phyloP scores from a whole-genome alignment of 345 rosid species.

The Viola odorata region DNA sequence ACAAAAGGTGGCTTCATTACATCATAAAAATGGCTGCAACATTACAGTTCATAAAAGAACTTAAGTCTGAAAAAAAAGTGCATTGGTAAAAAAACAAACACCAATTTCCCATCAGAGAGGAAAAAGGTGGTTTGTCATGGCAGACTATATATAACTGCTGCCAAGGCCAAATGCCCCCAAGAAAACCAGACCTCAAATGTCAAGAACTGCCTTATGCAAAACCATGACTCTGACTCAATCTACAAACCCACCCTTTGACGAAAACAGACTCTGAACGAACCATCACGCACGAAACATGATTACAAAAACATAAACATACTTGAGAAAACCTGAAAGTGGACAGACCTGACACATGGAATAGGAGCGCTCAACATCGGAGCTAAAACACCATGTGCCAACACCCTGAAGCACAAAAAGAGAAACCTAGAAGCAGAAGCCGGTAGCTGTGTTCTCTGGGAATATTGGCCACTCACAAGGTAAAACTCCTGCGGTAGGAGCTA shows the following conservation, averaged over 20 bases:
- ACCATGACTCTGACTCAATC: slow-evolving; percentile 10
- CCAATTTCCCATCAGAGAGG: slow-evolving; percentile 11
- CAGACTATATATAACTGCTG: slow-evolving; percentile 33
- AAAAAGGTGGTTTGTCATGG: slow-evolving; percentile 26
- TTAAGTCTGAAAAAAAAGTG: slow-evolving; percentile 3
- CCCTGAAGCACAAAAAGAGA: slow-evolving; percentile 28
- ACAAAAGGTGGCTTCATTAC: slow-evolving; percentile 24
- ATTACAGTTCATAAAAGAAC: slow-evolving; percentile 19
- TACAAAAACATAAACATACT: slow-evolving; percentile 21
- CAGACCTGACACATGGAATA: slow-evolving; percentile 17
- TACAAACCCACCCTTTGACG: slow-evolving; percentile 18
- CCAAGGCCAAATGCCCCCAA: slow-evolving; percentile 38
- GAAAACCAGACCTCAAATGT: slow-evolving; percentile 25
- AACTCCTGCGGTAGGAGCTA: slow-evolving; percentile 12
- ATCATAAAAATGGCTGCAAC: slow-evolving; percentile 22
- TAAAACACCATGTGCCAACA: slow-evolving; percentile 35
- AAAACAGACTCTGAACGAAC: slow-evolving; percentile 28
- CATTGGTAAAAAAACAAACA: slow-evolving; percentile 31
- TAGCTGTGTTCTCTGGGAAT: slow-evolving; percentile 44
- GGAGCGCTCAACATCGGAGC: slow-evolving; percentile 22
- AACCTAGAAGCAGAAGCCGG: slow-evolving; percentile 35
- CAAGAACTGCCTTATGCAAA: slow-evolving; percentile 19
- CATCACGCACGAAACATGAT: slow-evolving; percentile 23
- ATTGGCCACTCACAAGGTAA: slow-evolving; percentile 28
- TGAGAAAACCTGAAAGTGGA: slow-evolving; percentile 9